Percentiles rank a stretch among this genome's conserved stretches.
Conservation (phyloP, 2,329 filamentous ascomycete species). For the Trichoderma endophyticum region DNA sequence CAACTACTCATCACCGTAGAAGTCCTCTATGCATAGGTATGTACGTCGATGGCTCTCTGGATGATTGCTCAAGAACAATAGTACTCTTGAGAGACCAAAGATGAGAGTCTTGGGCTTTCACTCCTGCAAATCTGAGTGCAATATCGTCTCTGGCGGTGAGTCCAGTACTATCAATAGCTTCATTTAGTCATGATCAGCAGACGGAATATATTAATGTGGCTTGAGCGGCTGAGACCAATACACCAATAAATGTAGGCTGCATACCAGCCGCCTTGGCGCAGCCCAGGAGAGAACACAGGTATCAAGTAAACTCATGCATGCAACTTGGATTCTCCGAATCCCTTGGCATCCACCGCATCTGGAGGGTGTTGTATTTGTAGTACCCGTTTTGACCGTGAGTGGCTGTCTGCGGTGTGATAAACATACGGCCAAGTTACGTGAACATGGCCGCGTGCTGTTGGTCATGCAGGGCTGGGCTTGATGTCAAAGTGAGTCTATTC, state of each 20-base stretch:
- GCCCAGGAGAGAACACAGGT: not conserved
- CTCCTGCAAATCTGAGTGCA: not conserved
- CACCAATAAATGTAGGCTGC: not conserved
- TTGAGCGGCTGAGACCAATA: conserved; percentile 9
- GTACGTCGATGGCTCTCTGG: not conserved
- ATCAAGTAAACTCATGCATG: not conserved
- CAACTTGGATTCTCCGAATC: not conserved
- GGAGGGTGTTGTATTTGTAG: not conserved
- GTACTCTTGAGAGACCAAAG: not conserved
- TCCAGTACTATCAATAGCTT: not conserved
- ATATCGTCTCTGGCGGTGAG: not conserved
- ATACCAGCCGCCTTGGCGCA: not conserved
- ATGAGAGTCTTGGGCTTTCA: too few species aligned
- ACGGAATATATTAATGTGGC: conserved; percentile 3
- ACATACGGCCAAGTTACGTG: not conserved
- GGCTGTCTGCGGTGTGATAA: not conserved
- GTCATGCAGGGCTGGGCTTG: not conserved
- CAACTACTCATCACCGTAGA: not conserved
- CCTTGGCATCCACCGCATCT: not conserved
- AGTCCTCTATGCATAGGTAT: not conserved
- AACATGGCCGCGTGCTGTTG: not conserved
- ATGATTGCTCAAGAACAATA: not conserved
- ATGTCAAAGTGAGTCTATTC: not conserved
- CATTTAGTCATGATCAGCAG: not conserved
- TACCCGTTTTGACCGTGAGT: not conserved